These are phyloP conservation scores for Pontederia paniculata DNA, from an alignment of 176 grass and related monocot species.

Conservation along the genomic window DNA sequence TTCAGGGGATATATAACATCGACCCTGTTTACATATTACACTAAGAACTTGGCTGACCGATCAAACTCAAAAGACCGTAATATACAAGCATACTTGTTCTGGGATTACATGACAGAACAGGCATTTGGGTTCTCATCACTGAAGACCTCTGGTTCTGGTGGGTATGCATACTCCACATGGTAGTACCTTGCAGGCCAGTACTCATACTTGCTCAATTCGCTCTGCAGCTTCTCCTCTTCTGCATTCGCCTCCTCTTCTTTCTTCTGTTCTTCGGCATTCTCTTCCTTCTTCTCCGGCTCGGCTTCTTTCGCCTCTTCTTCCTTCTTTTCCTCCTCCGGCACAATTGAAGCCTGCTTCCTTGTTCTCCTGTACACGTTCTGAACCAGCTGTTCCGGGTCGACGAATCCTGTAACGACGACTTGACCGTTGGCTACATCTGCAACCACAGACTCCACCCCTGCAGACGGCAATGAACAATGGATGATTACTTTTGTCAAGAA, in stretches of 20 bases:
- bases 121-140: slow-evolving; percentile 58
- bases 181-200: slow-evolving; percentile 25
- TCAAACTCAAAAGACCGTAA: too few species aligned
- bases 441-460: slow-evolving; percentile 44
- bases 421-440: slow-evolving; percentile 37
- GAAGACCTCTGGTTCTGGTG: slow-evolving; percentile 20
- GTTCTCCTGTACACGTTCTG: slow-evolving; percentile 39
- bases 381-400: slow-evolving; percentile 28
- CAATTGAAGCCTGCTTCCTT: slow-evolving; percentile 29
- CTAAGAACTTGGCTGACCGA: too few species aligned
- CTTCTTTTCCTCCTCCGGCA: slow-evolving; percentile 29
- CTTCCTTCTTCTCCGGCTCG: slow-evolving; percentile 23
- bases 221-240: neutral
- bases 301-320: slow-evolving; percentile 15
- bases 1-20: too few species aligned
- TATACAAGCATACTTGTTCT: too few species aligned
- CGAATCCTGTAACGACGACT: slow-evolving; percentile 40
- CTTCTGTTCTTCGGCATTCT: slow-evolving; percentile 10
- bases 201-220: slow-evolving; percentile 29
- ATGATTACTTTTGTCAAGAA: neutral
- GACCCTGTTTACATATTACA: too few species aligned
- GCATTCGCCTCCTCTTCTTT: slow-evolving; percentile 1
- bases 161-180: slow-evolving; percentile 22
- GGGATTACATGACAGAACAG: slow-evolving; percentile 30
- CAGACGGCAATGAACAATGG: neutral